Base-by-base conservation (phyloP, 129 eudicot species). In the Chrysanthemum lavandulifolium region DNA sequence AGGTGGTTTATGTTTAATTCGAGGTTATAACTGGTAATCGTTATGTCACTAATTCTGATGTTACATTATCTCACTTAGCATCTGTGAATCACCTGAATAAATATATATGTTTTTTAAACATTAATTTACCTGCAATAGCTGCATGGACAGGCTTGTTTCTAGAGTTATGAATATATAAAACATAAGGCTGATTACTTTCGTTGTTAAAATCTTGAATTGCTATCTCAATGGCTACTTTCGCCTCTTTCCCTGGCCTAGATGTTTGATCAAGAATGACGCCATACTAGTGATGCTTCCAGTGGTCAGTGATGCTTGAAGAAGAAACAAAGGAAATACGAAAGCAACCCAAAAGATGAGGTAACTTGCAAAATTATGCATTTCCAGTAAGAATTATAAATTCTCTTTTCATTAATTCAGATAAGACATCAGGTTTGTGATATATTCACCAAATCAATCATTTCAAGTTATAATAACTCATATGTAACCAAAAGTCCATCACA, bases 161-260 rank as follows among this genome's bases (percentile, higher is more conserved):
- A 18, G 86, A 73, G 62, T 69, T 51, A 36, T 60, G 74, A 47
- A 78, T 36, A 57, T 66, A 69, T 7, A 76, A 72, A 66, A 68
- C 54, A 2, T 57, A 56, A 72, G 64, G 59, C 65, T 36, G 69
- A 65, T 73, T n/a, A n/a, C n/a, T n/a, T n/a, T n/a, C n/a, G n/a
- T n/a, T n/a, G n/a, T n/a, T n/a, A 47, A 68, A 71, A 27, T 86
- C 88, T 61, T 83, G 67, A 69, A 68, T 19, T 18, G 88, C 88
- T 76, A 86, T 78, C 21, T 84, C 86, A 59, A 86, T 81, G 29
- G 86, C 81, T 21, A 84, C 82, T 73, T 75, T 79, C 4, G 76
- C 58, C 50, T 86, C 91, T 73, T 78, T 81, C 40, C 88, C 91
- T 12, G 57, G 81, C 16, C 88, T 80, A 52, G 79, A 65, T 19